Evolutionary conservation across 1,139 yeast genomes (phyloP), one percentile per base, ranked within the genome.

Genomic region (Debaryomyces sp.): DNA sequence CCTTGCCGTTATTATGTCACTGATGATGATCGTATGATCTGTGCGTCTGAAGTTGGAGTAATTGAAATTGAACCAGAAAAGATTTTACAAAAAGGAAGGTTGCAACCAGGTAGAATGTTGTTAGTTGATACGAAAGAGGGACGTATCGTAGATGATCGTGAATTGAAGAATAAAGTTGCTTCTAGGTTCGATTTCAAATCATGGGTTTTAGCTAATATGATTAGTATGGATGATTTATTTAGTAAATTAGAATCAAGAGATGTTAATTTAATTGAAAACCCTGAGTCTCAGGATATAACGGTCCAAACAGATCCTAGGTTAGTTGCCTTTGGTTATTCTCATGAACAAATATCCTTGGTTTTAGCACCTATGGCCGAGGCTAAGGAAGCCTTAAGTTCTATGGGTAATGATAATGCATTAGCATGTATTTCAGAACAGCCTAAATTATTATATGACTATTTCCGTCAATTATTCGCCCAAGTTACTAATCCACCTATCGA

Each of bases 401-500:
- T 94, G 99, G 99, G 99, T 79, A 92, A 92, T 66, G 99, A 94
- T 66, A 85, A 94, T 50, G 96, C 98, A n/a, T 78, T 94, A 58
- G 98, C 99, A 1, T 94, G 99, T 72, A 75, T 94, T 57, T 87
- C 96, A 42, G 94, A 89, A 64, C 96, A 91, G 70, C 98, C 99
- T 44, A 87, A 87, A 59, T 75, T 94, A 56, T 76, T 90, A 57
- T 94, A 88, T 67, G 99, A 94, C 64, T 94, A 94, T 73, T 94
- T 94, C 79, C 87, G 96, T 64, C 96, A 94, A 70, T 80, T 94
- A 62, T 94, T 94, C 71, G 99, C 99, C 36, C 99, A 94, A 73
- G 99, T 94, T 49, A 94, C 99, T 38, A 94, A 94, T 71, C 99
- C 99, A 52, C 99, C 99, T 49, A 94, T 94, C 64, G 99, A 94